A percentile compares a stretch with the other conserved stretches of the same genome.
Evolutionary conservation across 2,329 filamentous ascomycete genomes (phyloP).

Genomic region (Curvularia eragrostidis): DNA sequence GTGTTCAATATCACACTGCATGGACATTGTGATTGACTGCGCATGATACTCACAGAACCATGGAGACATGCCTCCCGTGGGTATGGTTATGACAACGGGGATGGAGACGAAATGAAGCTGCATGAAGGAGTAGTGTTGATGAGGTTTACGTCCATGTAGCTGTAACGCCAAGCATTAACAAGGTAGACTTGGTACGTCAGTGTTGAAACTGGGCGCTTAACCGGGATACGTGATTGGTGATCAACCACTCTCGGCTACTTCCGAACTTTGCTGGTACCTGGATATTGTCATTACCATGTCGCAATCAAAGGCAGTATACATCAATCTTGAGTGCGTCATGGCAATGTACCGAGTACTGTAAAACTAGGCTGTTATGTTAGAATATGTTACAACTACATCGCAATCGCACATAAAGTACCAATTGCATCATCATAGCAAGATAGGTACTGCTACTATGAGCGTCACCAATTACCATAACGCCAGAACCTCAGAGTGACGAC

Average conservation of each 20-base stretch:
- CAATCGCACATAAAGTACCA: background rate
- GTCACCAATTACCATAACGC: background rate
- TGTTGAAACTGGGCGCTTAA: slow-evolving; percentile 9
- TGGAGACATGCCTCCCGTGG: background rate
- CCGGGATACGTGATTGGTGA: slow-evolving; percentile 5
- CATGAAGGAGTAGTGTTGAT: background rate
- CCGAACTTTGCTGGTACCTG: background rate
- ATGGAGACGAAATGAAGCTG: background rate
- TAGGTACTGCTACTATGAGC: background rate
- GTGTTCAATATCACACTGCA: slow-evolving; percentile 5
- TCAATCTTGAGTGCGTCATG: background rate
- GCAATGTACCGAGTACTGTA: background rate
- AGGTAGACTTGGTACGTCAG: background rate
- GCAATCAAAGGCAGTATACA: background rate
- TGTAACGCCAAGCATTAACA: background rate
- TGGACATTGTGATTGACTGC: background rate
- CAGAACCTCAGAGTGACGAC: background rate
- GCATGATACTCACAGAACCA: background rate
- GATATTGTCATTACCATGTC: background rate
- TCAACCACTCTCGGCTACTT: background rate
- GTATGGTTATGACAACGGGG: too few species aligned
- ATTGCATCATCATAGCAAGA: background rate
- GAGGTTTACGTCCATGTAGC: background rate
- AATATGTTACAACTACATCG: too few species aligned
- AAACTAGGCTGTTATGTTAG: background rate